Conservation (phyloP, 306 rosid species). For the Elaeagnus macrophylla region DNA sequence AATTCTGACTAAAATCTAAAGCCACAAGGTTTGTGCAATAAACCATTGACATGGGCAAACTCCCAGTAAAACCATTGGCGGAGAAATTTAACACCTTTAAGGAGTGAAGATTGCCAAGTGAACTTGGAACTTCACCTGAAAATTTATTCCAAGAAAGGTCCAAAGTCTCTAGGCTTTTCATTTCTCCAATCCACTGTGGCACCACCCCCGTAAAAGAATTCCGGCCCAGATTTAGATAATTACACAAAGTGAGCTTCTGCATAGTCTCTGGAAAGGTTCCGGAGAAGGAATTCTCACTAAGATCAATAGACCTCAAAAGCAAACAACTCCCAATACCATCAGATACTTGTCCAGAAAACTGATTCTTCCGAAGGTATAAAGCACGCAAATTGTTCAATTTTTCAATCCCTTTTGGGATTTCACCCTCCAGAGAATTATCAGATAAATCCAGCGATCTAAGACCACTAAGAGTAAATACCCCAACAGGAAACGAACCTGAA, state of each 20-base stretch:
- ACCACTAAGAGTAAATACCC: constrained; percentile 69
- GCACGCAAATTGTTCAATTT: constrained; percentile 62
- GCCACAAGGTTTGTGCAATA: constrained; percentile 47
- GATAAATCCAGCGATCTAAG: constrained; percentile 75
- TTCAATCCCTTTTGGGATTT: constrained; percentile 43
- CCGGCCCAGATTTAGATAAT: constrained; percentile 39
- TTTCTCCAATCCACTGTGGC: constrained; percentile 75
- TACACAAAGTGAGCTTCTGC: constrained; percentile 54
- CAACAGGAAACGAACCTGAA: constrained; percentile 57
- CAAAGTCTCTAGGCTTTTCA: constrained; percentile 62
- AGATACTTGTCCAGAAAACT: constrained; percentile 59
- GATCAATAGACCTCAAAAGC: constrained; percentile 80
- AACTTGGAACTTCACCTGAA: constrained; percentile 59
- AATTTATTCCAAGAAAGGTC: constrained; percentile 67
- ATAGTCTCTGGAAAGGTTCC: constrained; percentile 60
- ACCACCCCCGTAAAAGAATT: constrained; percentile 64
- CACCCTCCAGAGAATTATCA: constrained; percentile 62
- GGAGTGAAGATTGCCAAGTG: constrained; percentile 52
- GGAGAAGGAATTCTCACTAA: constrained; percentile 61
- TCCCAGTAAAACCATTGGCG: constrained; percentile 57
- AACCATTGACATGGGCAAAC: constrained; percentile 55
- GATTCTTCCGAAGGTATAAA: constrained; percentile 52
- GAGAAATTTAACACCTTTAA: constrained; percentile 65
- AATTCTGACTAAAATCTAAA: constrained; percentile 65
- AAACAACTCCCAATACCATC: constrained; percentile 76